Percentiles rank a stretch among this genome's conserved stretches.
phyloP scores from a whole-genome alignment of 495 filamentous ascomycete genomes.

The Penicillium diatomitis region DNA sequence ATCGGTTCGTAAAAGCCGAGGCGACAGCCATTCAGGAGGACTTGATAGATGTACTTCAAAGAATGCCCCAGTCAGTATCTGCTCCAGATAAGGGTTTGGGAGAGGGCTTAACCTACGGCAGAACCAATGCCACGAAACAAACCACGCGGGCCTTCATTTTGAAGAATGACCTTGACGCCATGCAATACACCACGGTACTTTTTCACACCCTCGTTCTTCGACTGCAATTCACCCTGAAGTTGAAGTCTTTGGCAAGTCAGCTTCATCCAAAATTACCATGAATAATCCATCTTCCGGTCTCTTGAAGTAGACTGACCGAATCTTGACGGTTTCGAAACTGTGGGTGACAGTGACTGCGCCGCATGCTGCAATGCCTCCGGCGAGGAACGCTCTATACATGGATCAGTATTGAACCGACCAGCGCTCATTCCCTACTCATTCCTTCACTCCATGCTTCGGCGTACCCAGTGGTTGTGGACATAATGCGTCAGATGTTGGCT shows the following conservation, averaged over 20 bases:
- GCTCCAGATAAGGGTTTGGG: neutral
- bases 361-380: conserved; percentile 92
- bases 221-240: conserved; percentile 90
- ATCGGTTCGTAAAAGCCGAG: conserved; percentile 97
- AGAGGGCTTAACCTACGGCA: conserved; percentile 47
- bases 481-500: conserved; percentile 10
- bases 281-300: neutral
- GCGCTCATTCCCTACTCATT: neutral
- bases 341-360: conserved; percentile 97
- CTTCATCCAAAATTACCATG: neutral
- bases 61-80: neutral
- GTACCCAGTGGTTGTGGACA: conserved; percentile 49
- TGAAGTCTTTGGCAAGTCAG: conserved; percentile 55
- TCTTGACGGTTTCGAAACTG: conserved; percentile 98
- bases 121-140: conserved; percentile 84
- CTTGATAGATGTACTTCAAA: conserved; percentile 84
- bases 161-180: conserved; percentile 79
- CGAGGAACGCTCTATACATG: conserved; percentile 61
- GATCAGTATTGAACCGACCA: too few relatives aligned
- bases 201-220: conserved; percentile 70
- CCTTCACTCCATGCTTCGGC: neutral
- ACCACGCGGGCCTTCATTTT: conserved; percentile 81
- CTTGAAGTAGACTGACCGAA: conserved; percentile 50
- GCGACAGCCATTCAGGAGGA: conserved; percentile 91
- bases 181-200: conserved; percentile 91